Conservation (phyloP, 345 rosid species). For the Lepidium sativum region DNA sequence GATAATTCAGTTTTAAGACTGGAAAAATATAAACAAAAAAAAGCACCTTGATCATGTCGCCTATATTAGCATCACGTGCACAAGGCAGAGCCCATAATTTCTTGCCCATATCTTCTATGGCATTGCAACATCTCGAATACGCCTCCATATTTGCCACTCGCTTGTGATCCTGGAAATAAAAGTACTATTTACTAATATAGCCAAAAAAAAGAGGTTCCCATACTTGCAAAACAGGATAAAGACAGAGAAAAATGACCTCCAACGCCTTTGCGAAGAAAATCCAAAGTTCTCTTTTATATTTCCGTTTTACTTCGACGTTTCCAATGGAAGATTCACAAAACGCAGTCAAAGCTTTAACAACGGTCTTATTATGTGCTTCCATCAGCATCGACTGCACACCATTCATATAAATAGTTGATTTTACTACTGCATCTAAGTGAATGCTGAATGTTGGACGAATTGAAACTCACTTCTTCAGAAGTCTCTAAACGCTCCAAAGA, state of each 20-base stretch:
- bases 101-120: conserved; percentile 38
- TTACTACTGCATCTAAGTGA: background rate
- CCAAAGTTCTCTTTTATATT: conserved; percentile 30
- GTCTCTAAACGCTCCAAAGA: conserved; percentile 27
- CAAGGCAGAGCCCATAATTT: conserved; percentile 33
- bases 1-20: background rate
- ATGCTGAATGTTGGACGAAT: background rate
- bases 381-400: conserved; percentile 24
- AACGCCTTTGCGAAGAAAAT: conserved; percentile 32
- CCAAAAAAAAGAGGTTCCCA: background rate
- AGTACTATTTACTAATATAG: background rate
- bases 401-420: background rate
- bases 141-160: conserved; percentile 32
- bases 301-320: conserved; percentile 22
- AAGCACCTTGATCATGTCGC: conserved; percentile 25
- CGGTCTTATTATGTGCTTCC: conserved; percentile 36
- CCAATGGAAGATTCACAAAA: conserved; percentile 37
- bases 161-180: conserved; percentile 20
- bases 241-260: conserved; percentile 19
- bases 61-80: conserved; percentile 25
- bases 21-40: too few relatives aligned
- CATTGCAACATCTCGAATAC: conserved; percentile 35
- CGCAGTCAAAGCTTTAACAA: conserved; percentile 25
- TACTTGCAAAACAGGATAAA: background rate
- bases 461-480: conserved; percentile 30